A percentile compares a stretch with the other conserved stretches of the same genome.
phyloP scores from a whole-genome alignment of 23 red algal genomes.

The Gracilaria gracilis region DNA sequence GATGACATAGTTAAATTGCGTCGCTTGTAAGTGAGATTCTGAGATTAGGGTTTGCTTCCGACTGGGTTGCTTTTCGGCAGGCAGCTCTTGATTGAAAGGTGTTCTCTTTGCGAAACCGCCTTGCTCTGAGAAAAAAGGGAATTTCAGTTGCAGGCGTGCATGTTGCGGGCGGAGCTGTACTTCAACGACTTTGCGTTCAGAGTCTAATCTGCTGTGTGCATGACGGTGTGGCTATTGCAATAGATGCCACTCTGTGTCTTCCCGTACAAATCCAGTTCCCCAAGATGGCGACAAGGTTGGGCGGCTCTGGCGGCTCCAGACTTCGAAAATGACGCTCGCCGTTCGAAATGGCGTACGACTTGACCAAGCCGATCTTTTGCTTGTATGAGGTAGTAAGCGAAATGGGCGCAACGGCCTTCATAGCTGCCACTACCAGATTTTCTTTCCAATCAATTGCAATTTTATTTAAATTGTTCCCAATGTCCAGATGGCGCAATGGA shows the following conservation, averaged over 20 bases:
- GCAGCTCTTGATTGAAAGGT: background rate
- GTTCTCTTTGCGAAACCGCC: background rate
- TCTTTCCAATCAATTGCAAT: too few relatives aligned
- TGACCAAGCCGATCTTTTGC: too few relatives aligned
- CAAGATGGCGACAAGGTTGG: too few relatives aligned
- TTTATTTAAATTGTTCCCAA: too few relatives aligned
- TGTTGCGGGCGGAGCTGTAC: constrained; percentile 56
- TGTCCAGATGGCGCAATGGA: too few relatives aligned
- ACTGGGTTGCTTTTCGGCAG: constrained; percentile 31
- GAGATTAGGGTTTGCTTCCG: constrained; percentile 43
- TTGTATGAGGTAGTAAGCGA: too few relatives aligned
- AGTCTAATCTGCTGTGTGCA: constrained; percentile 22
- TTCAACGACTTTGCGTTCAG: constrained; percentile 26
- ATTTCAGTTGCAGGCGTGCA: constrained; percentile 28
- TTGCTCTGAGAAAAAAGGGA: constrained; percentile 19
- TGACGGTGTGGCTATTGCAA: constrained; percentile 57
- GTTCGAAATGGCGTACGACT: too few relatives aligned
- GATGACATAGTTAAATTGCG: constrained; percentile 36
- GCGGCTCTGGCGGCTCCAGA: too few relatives aligned
- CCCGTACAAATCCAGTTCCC: constrained; percentile 38
- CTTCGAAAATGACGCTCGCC: too few relatives aligned
- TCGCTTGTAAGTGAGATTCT: background rate
- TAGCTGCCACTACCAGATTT: too few relatives aligned
- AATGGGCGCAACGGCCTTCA: too few relatives aligned
- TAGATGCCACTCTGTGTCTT: constrained; percentile 36